Base-by-base conservation (phyloP, 1,284 basidiomycete species). In the Leccinum cinnamomeum region DNA sequence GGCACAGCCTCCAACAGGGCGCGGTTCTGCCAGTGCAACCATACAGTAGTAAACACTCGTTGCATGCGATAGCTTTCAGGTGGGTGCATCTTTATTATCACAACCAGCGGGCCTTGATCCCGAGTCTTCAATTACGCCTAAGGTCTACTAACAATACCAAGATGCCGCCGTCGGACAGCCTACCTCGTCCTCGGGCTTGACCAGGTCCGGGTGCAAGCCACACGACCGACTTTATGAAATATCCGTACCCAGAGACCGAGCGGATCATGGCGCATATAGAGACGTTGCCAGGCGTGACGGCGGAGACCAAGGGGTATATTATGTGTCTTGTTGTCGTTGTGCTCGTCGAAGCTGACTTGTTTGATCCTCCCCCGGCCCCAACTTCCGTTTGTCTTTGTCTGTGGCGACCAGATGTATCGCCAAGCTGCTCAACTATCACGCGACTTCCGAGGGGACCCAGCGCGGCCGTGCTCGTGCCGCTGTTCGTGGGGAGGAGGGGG, bases 401-500 rank as follows among this genome's bases (percentile, higher is more conserved):
- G 25, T 20, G 18, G 8, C 10, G 16, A 35, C 53, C 30, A 91
- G 90, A 68, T 90, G 88, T 66, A 74, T 91, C 30, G 76, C 79
- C 44, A 87, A 84, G 61, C 76, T 91, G 7, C 80, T 81, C 0
- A 64, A 76, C 5, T 88, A 90, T 67, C 79, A 78, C n/a, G 37
- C 73, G 74, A 8, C 77, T 83, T 57, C 90, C 90, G 1, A 80
- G 84, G 10, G 82, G 83, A 10, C 76, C 82, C 46, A 81, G 82
- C 60, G 88, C 90, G 0, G 90, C 89, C 0, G 91, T 92, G 0
- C 81, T 92, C 6, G 87, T 93, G 1, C 89, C 90, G 8, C 74
- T 95, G 53, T 95, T 95, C 64, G 85, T 94, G 0, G 93, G 93
- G 0, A 79, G 92, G 6, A 81, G 82, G 56, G 92, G 92, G 3